Conservation (phyloP, 2,329 filamentous ascomycete species). For the Penicillium sp. region DNA sequence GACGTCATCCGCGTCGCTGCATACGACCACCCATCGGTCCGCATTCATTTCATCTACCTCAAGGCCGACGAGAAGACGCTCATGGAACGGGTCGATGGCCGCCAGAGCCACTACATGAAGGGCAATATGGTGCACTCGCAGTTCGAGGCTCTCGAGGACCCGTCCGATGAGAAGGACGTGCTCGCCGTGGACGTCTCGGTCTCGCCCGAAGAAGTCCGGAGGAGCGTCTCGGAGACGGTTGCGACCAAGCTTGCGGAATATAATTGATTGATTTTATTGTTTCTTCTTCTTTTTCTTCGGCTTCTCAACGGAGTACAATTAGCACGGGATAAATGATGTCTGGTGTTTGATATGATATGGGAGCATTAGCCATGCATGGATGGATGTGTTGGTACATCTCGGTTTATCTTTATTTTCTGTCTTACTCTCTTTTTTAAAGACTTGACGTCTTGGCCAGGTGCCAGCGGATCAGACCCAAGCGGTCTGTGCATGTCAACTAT, state of each 20-base stretch:
- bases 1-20: constrained; percentile 81
- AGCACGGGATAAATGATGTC: background rate
- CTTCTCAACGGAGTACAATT: background rate
- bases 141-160: constrained; percentile 81
- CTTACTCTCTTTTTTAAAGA: background rate
- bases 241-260: constrained; percentile 50
- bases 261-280: constrained; percentile 12
- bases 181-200: constrained; percentile 61
- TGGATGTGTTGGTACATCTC: background rate
- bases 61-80: constrained; percentile 72
- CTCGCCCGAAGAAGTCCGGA: constrained; percentile 56
- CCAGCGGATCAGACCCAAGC: background rate
- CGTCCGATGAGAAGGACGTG: constrained; percentile 69
- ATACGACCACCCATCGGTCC: constrained; percentile 68
- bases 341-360: constrained; percentile 5
- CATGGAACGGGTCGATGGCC: constrained; percentile 66
- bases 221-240: constrained; percentile 57
- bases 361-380: background rate
- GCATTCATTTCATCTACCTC: constrained; percentile 90
- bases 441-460: background rate
- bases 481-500: background rate
- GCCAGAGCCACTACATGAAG: constrained; percentile 92
- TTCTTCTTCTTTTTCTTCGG: background rate
- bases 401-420: background rate
- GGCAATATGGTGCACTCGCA: constrained; percentile 93